These are phyloP conservation scores for Xylaria curta DNA, from an alignment of 495 filamentous ascomycete genomes.

Conservation along the genomic window DNA sequence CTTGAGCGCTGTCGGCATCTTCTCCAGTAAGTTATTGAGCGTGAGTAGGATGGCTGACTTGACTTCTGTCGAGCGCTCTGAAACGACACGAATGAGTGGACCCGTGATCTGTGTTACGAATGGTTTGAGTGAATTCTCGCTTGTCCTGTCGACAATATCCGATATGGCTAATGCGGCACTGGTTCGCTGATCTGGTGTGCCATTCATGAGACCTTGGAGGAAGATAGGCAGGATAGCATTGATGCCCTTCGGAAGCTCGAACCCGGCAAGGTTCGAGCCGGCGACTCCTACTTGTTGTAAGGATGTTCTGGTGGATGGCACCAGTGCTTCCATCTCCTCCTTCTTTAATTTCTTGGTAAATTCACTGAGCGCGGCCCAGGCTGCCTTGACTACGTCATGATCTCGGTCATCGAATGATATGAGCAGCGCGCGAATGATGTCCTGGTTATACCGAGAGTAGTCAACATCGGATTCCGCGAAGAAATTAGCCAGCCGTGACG, in stretches of 20 bases:
- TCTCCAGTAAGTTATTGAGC: conserved; percentile 92
- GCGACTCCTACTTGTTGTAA: conserved; percentile 87
- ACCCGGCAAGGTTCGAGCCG: conserved; percentile 84
- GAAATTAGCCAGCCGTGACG: conserved; percentile 84
- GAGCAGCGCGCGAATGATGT: conserved; percentile 86
- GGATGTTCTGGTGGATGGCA: conserved; percentile 81
- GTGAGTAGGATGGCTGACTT: conserved; percentile 94
- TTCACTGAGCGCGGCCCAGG: conserved; percentile 87
- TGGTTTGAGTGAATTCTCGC: conserved; percentile 79
- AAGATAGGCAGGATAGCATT: conserved; percentile 96
- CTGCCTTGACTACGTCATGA: conserved; percentile 83
- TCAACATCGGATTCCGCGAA: conserved; percentile 82
- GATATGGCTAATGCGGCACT: conserved; percentile 92
- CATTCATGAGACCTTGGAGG: conserved; percentile 96
- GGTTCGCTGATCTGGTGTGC: conserved; percentile 86
- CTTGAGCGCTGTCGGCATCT: conserved; percentile 94
- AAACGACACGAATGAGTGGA: conserved; percentile 95
- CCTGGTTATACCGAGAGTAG: conserved; percentile 91
- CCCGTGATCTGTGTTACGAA: conserved; percentile 98
- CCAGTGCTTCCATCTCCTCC: conserved; percentile 97
- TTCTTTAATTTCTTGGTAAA: conserved; percentile 90
- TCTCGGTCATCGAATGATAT: conserved; percentile 92
- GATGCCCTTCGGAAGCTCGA: conserved; percentile 95
- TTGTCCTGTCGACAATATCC: conserved; percentile 91
- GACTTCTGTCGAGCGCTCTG: conserved; percentile 92